A percentile compares a stretch with the other conserved stretches of the same genome.
Conservation (phyloP, 805 yeast genomes). For the Torulaspora gathmanii region DNA sequence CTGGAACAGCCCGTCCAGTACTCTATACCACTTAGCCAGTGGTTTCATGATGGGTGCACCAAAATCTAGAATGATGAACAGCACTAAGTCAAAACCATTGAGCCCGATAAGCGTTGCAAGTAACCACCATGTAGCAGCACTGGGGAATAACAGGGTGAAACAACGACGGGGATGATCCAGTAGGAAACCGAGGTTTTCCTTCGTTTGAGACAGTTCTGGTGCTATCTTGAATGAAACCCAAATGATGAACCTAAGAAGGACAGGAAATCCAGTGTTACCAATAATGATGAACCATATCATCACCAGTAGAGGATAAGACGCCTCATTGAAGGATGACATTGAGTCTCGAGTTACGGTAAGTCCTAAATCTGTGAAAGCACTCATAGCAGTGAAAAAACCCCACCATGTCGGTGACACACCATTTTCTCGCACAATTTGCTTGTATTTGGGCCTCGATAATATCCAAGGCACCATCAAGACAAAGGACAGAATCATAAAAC, state of each 20-base stretch:
- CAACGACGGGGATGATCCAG: constrained; percentile 97
- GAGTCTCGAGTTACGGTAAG: constrained; percentile 77
- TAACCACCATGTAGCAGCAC: constrained; percentile 94
- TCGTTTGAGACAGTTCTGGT: constrained; percentile 54
- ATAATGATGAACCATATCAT: constrained; percentile 69
- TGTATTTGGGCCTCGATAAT: constrained; percentile 40
- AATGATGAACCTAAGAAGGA: constrained; percentile 69
- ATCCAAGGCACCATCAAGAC: constrained; percentile 62
- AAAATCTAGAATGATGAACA: constrained; percentile 76
- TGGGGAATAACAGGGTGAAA: constrained; percentile 85
- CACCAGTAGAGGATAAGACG: constrained; percentile 61
- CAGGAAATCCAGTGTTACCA: constrained; percentile 95
- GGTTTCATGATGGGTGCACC: constrained; percentile 47
- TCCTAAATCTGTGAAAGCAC: constrained; percentile 84
- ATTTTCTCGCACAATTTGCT: constrained; percentile 41
- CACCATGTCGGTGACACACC: constrained; percentile 86
- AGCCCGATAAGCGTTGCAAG: constrained; percentile 64
- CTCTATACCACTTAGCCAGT: constrained; percentile 61
- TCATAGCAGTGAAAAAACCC: constrained; percentile 79
- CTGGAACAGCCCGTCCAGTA: constrained; percentile 81
- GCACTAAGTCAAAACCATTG: constrained; percentile 71
- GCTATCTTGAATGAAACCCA: constrained; percentile 73
- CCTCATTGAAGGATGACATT: constrained; percentile 59
- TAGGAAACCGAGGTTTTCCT: constrained; percentile 78
- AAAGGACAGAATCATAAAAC: constrained; percentile 60